Percentiles rank a stretch among this genome's conserved stretches.
Conservation (phyloP, 768 basidiomycete genomes). For the Agrocybe praecox region DNA sequence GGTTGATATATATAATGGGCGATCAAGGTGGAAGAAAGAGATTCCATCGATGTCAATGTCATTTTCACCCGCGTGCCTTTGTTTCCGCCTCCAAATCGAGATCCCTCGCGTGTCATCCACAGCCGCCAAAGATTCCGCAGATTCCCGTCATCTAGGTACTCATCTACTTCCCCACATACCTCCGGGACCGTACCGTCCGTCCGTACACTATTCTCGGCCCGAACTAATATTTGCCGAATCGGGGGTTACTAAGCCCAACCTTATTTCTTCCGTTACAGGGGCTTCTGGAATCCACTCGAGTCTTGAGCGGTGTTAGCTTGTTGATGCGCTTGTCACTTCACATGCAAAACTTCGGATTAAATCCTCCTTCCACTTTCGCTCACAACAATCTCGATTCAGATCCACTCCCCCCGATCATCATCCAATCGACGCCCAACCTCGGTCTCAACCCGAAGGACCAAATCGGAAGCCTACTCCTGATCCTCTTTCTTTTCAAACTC, state of each 20-base stretch:
- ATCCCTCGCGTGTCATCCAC: constrained; percentile 29
- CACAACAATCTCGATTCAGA: not conserved
- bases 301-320: constrained; percentile 20
- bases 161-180: not conserved
- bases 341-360: constrained; percentile 33
- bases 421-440: not conserved
- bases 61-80: constrained; percentile 63
- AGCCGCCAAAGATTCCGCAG: too few relatives aligned
- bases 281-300: constrained; percentile 16
- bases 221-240: constrained; percentile 15
- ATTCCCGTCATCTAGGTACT: not conserved
- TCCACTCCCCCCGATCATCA: constrained; percentile 2
- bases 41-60: constrained; percentile 49
- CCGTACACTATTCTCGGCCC: constrained; percentile 11
- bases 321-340: constrained; percentile 19
- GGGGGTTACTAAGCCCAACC: constrained; percentile 9
- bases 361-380: constrained; percentile 3
- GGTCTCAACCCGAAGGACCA: not conserved
- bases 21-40: constrained; percentile 52
- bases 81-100: constrained; percentile 51
- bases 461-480: too few relatives aligned
- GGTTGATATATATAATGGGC: constrained; percentile 65
- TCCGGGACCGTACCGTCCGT: not conserved
- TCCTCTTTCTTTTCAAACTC: constrained; percentile 17
- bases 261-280: constrained; percentile 18